Base-by-base conservation (phyloP, 352 stramenopile species). In the Phytopythium montanum region DNA sequence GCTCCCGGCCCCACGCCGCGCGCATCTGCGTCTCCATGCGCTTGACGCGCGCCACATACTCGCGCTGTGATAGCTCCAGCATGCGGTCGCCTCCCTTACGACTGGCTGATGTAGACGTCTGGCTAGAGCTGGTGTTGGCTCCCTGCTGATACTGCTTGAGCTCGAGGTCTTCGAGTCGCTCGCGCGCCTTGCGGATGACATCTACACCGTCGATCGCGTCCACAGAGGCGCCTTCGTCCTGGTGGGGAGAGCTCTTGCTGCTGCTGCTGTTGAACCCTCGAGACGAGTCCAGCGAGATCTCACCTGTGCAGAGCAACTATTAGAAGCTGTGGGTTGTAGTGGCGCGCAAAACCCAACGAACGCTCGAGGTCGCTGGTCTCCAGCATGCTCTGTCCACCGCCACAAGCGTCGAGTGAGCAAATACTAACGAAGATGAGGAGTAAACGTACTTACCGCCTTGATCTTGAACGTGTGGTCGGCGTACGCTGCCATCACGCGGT, bases 21-120 rank as follows among this genome's bases (percentile, higher is more conserved):
- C 86, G 62, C 29, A 96, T 59, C 33, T 88, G 72, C 21, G 61
- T 73, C 45, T 95, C 57, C 76, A 97, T 89, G 41, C 81, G 71
- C 45, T 89, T 80, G 39, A 97, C 76, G 0, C 88, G 87, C 5
- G 70, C 66, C 14, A 87, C 75, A 57, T 96, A 96, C 55, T 97
- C 88, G 34, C 64, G 85, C 42, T 96, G 85, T 1, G 82, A 87
- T 26, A 97, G 78, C 55, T 96, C 80, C 41, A 93, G 72, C 0
- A 72, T 87, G 28, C 65, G 60, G 38, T 86, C 68, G n/a, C 65
- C 61, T 45, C 69, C 39, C 9, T 16, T 9, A 12, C 25, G 44
- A 33, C 26, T 36, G 6, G 25, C 45, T 3, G 45, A 34, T 3
- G 21, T 41, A 19, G 51, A 33, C 21, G 12, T 19, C 8, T 42